These are phyloP conservation scores for Neonectria coccinea DNA, from an alignment of 2,329 filamentous ascomycete genomes.

Conservation along the genomic window DNA sequence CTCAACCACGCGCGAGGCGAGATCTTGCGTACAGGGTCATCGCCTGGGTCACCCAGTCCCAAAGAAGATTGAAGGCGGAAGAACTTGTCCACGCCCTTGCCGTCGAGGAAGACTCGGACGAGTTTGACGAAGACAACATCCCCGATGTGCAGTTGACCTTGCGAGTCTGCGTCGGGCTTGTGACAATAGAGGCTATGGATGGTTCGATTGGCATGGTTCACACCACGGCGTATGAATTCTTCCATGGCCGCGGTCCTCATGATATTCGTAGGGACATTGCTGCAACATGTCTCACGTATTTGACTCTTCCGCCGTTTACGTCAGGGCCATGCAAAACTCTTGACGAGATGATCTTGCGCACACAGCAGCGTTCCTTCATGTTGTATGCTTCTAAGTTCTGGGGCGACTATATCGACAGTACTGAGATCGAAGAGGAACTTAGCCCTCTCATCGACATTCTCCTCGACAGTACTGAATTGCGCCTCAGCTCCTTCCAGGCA, in stretches of 20 bases:
- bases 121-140: constrained; percentile 14
- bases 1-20: constrained; percentile 1
- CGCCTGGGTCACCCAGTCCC: constrained; percentile 7
- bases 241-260: not conserved
- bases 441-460: not conserved
- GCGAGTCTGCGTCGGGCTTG: constrained; percentile 1
- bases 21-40: constrained; percentile 11
- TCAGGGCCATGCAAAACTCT: not conserved
- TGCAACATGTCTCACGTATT: constrained; percentile 1
- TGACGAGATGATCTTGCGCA: not conserved
- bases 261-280: constrained; percentile 2
- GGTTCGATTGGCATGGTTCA: constrained; percentile 14
- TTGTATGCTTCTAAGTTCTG: constrained; percentile 7
- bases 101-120: constrained; percentile 3
- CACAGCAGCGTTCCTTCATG: constrained; percentile 1
- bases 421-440: not conserved
- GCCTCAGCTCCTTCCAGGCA: constrained; percentile 9
- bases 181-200: not conserved
- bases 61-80: constrained; percentile 3
- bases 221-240: constrained; percentile 11
- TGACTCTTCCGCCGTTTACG: constrained; percentile 6
- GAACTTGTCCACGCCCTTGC: constrained; percentile 6
- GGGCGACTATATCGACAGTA: constrained; percentile 1
- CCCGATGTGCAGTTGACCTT: constrained; percentile 9
- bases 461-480: not conserved